Base-by-base conservation (phyloP, 192 early-diverging fungal species). In the Backusella tarrabulga region DNA sequence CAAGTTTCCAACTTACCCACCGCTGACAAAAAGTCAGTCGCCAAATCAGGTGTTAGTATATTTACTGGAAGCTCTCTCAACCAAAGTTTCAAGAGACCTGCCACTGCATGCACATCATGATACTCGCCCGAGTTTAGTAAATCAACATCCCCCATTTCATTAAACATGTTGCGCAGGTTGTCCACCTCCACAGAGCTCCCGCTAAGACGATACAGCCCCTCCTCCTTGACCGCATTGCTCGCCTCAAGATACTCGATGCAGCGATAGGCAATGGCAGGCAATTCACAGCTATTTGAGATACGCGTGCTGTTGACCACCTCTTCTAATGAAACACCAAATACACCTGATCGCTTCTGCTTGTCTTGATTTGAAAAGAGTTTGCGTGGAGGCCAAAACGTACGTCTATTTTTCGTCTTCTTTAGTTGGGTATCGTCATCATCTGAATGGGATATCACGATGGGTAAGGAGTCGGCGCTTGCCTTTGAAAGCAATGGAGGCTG, bases 221-320 rank as follows among this genome's bases (percentile, higher is more conserved):
- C 97, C 75, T 99, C 98, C 35, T 93, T 73, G 67, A 85, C 90
- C 9, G 97, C 98, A 76, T 94, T 90, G 67, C 93, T 94, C 1
- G 91, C 88, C 77, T 99, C 97, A 36, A 99, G 82, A 68, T 95
- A 99, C 87, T 99, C 97, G 70, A 99, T 96, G 76, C 97, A 98
- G 21, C 98, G 86, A 83, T 96, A 98, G 4, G 98, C 93, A 26
- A 99, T 90, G 0, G 96, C 91, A 9, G 98, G 98, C 26, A 98
- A 86, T 40, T 93, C 91, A 78, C 92, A 92, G 8, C 88, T 87
- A 54, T 95, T 93, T 19, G 88, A 90, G 29, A 97, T 85, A n/a
- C 88, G 82, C 2, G 92, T 89, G 26, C 87, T 80, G 11, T 90
- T 86, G 6, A 98, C 88, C 0, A 91, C 93, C 38, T 90, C 87